phyloP scores from a whole-genome alignment of 371 early-diverging fungal genomes.

The Smittium mucronatum region DNA sequence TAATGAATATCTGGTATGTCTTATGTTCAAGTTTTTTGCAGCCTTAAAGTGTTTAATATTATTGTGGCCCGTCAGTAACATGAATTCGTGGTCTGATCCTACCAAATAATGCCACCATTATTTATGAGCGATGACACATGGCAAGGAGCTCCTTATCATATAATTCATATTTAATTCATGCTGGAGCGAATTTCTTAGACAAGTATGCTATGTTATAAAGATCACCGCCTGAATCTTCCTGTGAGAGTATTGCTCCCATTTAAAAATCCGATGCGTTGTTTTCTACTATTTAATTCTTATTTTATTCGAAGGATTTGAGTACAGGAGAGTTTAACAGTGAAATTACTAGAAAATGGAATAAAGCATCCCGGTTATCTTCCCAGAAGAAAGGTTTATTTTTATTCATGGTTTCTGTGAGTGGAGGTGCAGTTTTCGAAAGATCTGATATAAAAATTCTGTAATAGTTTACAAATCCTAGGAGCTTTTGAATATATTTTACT shows the following conservation, averaged over 20 bases:
- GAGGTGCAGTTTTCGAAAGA: conserved; percentile 18
- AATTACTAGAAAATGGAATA: neutral
- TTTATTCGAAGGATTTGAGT: neutral
- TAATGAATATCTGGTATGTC: conserved; percentile 5
- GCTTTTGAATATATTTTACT: conserved; percentile 17
- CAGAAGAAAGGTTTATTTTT: conserved; percentile 9
- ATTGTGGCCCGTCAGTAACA: neutral
- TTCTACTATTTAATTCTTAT: neutral
- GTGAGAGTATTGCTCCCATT: conserved; percentile 5
- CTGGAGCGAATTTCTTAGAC: conserved; percentile 6
- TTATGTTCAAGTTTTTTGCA: conserved; percentile 3
- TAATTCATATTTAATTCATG: conserved; percentile 2
- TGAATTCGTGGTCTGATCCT: conserved; percentile 5
- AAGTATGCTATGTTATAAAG: neutral
- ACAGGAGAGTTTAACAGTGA: conserved; percentile 3
- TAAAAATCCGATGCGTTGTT: conserved; percentile 9
- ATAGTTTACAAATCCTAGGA: conserved; percentile 33
- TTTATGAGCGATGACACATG: conserved; percentile 6
- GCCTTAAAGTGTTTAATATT: conserved; percentile 8
- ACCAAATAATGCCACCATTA: conserved; percentile 9
- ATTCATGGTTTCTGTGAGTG: conserved; percentile 13
- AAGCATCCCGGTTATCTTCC: neutral
- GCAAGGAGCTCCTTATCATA: conserved; percentile 1
- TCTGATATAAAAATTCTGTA: conserved; percentile 22
- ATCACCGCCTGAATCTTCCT: conserved; percentile 3